Base-by-base conservation (phyloP, 2,329 filamentous ascomycete genomes). In the Aspergillus fructus region DNA sequence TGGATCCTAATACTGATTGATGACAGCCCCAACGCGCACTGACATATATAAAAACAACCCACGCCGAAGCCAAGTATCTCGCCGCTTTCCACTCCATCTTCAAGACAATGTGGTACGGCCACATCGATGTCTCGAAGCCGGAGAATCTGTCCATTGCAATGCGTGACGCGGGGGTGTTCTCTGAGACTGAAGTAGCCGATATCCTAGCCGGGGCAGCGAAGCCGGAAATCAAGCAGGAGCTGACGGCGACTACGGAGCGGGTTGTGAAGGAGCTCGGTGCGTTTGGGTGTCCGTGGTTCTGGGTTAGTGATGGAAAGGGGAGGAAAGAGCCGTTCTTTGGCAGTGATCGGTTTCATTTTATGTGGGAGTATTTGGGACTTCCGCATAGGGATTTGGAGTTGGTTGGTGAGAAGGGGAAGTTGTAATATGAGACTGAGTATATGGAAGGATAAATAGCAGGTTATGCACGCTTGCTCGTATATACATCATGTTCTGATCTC, bases 241-340 rank as follows among this genome's bases (percentile, higher is more conserved):
- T 91, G 27, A 81, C 81, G 58, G 76, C 73, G 5, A 81, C 81
- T 43, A 92, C 89, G 17, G 79, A 84, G 58, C 79, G 80, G 62
- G 88, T 84, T 0, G 71, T 90, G 1, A 64, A 60, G 15, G 81
- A 84, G 39, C 77, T 76, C 49, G 90, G 89, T 0, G 90, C 89
- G 0, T 93, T 90, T 72, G 90, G 90, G 0, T 85, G 85, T 49
- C 90, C 90, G 1, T 93, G 90, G 89, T 79, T 90, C 59, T 87
- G 85, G 82, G 89, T 86, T 3, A 80, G 78, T 24, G 68, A 68
- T 56, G 56, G 59, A 2, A 71, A 81, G 60, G 87, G 87, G 0
- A 71, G 79, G 55, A 79, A 79, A 49, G 86, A 89, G 75, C 84
- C 87, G 0, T 91, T 92, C 70, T 93, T 93, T 73, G 89, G 89